A percentile compares a stretch with the other conserved stretches of the same genome.
Evolutionary conservation across 345 rosid species (phyloP).

Genomic region (Ricinus communis): DNA sequence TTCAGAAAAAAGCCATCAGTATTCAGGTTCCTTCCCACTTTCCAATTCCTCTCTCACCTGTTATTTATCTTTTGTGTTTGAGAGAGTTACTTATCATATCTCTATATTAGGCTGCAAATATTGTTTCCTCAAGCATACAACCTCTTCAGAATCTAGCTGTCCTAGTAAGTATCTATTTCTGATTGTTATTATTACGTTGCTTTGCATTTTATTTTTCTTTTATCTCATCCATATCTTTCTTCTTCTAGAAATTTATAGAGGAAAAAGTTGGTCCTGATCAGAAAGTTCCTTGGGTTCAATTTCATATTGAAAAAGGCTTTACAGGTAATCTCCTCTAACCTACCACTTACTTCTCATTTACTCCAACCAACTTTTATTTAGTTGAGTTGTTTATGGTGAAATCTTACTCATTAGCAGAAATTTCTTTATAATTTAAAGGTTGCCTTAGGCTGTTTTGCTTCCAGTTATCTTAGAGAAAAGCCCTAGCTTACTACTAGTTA

Average conservation of each 20-base stretch:
- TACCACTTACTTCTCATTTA: neutral
- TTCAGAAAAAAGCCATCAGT: conserved; percentile 58
- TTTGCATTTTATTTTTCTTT: neutral
- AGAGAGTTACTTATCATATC: too few relatives aligned
- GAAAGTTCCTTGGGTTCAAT: conserved; percentile 48
- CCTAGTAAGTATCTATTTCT: conserved; percentile 40
- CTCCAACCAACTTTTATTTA: neutral
- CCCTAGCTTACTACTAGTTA: too few relatives aligned
- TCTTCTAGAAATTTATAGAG: conserved; percentile 50
- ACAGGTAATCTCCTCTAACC: conserved; percentile 56
- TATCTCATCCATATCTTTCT: neutral
- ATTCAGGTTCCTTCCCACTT: conserved; percentile 52
- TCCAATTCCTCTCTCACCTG: conserved; percentile 1
- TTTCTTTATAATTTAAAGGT: neutral
- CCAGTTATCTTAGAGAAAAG: too few relatives aligned
- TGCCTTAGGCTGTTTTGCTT: neutral
- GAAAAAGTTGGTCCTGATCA: conserved; percentile 53
- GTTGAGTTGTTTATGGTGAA: neutral
- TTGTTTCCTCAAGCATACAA: conserved; percentile 78
- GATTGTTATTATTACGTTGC: neutral
- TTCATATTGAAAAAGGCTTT: conserved; percentile 68
- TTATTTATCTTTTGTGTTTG: too few relatives aligned
- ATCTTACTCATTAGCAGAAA: neutral
- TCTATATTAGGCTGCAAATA: conserved; percentile 78
- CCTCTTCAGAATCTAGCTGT: conserved; percentile 69